These are phyloP conservation scores for Aureobasidium sp. DNA, from an alignment of 2,329 filamentous ascomycete genomes.

Conservation along the genomic window DNA sequence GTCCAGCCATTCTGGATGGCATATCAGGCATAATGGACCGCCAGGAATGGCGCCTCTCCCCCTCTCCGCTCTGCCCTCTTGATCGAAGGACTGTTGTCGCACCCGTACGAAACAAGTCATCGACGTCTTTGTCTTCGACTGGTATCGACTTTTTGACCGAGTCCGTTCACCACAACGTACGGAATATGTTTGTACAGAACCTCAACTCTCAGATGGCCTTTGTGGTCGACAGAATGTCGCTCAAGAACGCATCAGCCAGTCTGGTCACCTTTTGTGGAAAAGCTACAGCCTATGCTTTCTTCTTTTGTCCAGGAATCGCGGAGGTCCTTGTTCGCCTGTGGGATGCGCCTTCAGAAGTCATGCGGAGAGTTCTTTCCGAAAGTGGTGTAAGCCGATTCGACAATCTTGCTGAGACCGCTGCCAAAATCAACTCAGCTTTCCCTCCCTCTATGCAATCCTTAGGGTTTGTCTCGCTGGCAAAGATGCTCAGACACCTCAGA, in stretches of 20 bases:
- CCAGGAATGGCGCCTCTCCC: conserved; percentile 75
- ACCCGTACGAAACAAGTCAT: conserved; percentile 44
- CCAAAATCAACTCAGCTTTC: conserved; percentile 62
- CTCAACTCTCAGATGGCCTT: conserved; percentile 76
- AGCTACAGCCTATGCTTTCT: conserved; percentile 86
- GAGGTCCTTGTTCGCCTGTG: conserved; percentile 78
- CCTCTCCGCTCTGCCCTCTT: conserved; percentile 59
- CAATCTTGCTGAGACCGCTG: conserved; percentile 42
- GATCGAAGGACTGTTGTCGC: conserved; percentile 45
- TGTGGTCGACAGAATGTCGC: conserved; percentile 82
- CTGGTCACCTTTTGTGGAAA: conserved; percentile 79
- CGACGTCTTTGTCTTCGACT: conserved; percentile 53
- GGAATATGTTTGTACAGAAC: conserved; percentile 79
- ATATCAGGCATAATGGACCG: conserved; percentile 78
- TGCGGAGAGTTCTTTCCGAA: conserved; percentile 66
- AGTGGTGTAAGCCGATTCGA: conserved; percentile 54
- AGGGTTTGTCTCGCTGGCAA: conserved; percentile 56
- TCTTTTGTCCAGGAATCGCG: conserved; percentile 80
- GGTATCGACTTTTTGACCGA: conserved; percentile 62
- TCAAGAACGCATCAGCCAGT: conserved; percentile 61
- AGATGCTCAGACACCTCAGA: conserved; percentile 53
- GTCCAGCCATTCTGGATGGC: conserved; percentile 71
- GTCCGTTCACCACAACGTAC: conserved; percentile 81
- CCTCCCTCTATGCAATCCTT: conserved; percentile 58
- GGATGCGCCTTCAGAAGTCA: conserved; percentile 60